Evolutionary conservation across 164 flowering plant species (phyloP), one percentile per base, ranked within the genome.

Genomic region (Aristolochia contorta): DNA sequence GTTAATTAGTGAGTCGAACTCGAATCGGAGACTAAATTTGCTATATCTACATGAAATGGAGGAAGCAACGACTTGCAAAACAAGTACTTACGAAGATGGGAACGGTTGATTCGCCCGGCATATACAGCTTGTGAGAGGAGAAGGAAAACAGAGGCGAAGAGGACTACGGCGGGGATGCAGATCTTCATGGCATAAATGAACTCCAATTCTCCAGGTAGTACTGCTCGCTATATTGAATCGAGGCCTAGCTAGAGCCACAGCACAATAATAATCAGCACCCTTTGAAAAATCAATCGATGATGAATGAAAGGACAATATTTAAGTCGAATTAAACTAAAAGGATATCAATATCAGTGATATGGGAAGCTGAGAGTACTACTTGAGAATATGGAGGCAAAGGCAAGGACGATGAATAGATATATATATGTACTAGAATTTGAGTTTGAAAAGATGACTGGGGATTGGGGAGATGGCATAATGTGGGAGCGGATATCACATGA

Each of bases 401-500:
- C n/a, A n/a, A n/a, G n/a, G n/a, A n/a, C n/a, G n/a, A n/a, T n/a
- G n/a, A n/a, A n/a, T n/a, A n/a, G n/a, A n/a, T n/a, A n/a, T n/a
- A n/a, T 24, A 25, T 7, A 14, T 55, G 10, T 12, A 52, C 3
- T 12, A 1, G 12, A 18, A 12, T 18, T 12, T n/a, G 24, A 19
- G 6, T 18, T 20, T 9, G 25, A 19, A 19, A 13, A 18, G 20
- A 19, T 19, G 56, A 27, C 24, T 55, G 25, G 25, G 9, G 37
- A n/a, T 80, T 78, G 79, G 80, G 73, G 67, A 55, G 43, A 59
- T 37, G 55, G 55, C 13, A 10, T 22, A 4, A 16, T 14, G 10
- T 37, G 43, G 10, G 43, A 10, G 43, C 43, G 55, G 55, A 52
- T 6, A 27, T 53, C 56, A 53, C 56, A 53, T 53, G 56, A 53